Percentiles rank a stretch among this genome's conserved stretches.
Evolutionary conservation across 805 yeast genomes (phyloP).

Genomic region (Lachancea quebecensis): DNA sequence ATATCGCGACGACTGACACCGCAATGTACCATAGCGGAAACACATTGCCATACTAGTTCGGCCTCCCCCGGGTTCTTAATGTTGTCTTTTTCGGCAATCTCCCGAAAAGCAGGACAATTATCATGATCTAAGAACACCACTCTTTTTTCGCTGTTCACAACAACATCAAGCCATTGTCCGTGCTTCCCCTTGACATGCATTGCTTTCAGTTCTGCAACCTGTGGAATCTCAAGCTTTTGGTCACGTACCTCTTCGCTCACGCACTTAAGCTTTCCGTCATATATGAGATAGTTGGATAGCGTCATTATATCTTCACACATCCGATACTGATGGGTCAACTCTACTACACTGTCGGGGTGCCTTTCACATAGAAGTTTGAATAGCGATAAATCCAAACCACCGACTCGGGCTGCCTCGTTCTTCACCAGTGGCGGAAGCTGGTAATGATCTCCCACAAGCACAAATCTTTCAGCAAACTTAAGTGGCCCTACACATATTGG

Average conservation of each 20-base stretch:
- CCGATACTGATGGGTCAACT: constrained; percentile 76
- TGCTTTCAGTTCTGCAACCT: constrained; percentile 16
- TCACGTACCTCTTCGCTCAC: constrained; percentile 60
- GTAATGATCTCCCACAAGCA: constrained; percentile 93
- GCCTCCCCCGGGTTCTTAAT: constrained; percentile 72
- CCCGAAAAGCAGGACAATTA: constrained; percentile 41
- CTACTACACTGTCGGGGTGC: constrained; percentile 70
- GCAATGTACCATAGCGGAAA: constrained; percentile 46
- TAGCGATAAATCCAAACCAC: constrained; percentile 59
- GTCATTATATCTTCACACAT: constrained; percentile 89
- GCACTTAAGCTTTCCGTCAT: constrained; percentile 68
- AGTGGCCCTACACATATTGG: constrained; percentile 90
- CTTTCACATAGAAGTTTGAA: constrained; percentile 67
- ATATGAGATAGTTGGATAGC: constrained; percentile 71
- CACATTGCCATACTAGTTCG: constrained; percentile 51
- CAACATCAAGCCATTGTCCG: constrained; percentile 47
- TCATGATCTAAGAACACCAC: constrained; percentile 85
- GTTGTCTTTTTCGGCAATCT: constrained; percentile 53
- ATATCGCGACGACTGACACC: constrained; percentile 57
- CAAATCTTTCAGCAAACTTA: constrained; percentile 65
- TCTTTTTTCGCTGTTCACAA: constrained; percentile 46
- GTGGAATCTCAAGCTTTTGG: constrained; percentile 47
- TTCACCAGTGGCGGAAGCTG: constrained; percentile 87
- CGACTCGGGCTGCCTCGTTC: constrained; percentile 54
- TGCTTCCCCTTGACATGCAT: not conserved